Base-by-base conservation (phyloP, 768 basidiomycete genomes). In the Pisolithus marmoratus region DNA sequence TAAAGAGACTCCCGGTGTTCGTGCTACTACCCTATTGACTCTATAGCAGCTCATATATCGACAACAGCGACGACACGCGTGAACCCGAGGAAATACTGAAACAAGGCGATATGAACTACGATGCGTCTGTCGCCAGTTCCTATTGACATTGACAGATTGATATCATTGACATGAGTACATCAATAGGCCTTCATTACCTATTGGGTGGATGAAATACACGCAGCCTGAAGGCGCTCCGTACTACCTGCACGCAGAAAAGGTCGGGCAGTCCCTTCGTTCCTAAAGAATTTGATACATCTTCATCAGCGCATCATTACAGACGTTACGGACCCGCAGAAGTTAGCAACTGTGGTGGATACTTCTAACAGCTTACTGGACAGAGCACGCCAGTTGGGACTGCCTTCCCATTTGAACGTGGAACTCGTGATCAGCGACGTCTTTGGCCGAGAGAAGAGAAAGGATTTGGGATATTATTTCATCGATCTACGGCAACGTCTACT, bases 141-240 rank as follows among this genome's bases (percentile, higher is more conserved):
- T 23, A 15, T 51, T 9, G 17, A 26, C 36, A 15, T 51, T 9
- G 17, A 26, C 36, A 19, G 15, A 20, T 38, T 14, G 45, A 29
- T 11, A 22, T 22, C n/a, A 41, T 27, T 38, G 4, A 23, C 9
- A 9, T 17, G 14, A 20, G 9, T 2, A 15, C 14, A 8, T 36
- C 7, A 23, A 17, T 4, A 24, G 23, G 20, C 8, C 8, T 23
- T 47, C 12, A n/a, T 12, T 26, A 27, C 27, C 23, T 15, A 17
- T 26, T 8, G 43, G 43, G 12, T 52, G 51, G 51, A 15, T 34
- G 6, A 23, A 38, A 40, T 46, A 38, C 20, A 42, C 19, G 19
- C 81, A 83, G 58, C 80, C 81, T 0, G 81, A 84, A 64, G 82
- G 82, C 5, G 72, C 72, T 11, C 67, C 74, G 14, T 84, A 83